Conservation (phyloP, 306 rosid genomes). For the Cicer judaicum region DNA sequence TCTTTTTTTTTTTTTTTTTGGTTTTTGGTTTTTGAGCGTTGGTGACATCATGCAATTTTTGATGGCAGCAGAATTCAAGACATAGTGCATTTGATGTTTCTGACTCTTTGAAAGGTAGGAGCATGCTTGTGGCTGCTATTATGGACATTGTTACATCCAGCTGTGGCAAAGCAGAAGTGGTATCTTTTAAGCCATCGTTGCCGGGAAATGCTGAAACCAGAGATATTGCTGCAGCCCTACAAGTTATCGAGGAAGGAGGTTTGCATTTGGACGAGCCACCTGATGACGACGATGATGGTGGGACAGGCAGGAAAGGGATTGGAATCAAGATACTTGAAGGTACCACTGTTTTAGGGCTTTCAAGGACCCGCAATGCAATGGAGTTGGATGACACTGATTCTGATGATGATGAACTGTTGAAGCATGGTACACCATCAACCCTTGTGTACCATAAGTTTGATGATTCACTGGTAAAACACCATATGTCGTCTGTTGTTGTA, state of each 20-base stretch:
- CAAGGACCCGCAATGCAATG: slow-evolving; percentile 57
- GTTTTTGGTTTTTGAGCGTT: slow-evolving; percentile 52
- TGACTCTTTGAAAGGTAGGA: slow-evolving; percentile 93
- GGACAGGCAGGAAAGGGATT: slow-evolving; percentile 70
- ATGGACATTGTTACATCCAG: slow-evolving; percentile 93
- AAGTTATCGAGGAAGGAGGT: slow-evolving; percentile 90
- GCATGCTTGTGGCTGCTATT: slow-evolving; percentile 98
- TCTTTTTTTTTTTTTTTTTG: not conserved
- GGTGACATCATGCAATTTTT: slow-evolving; percentile 45
- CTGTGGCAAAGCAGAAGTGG: slow-evolving; percentile 66
- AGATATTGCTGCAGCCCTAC: slow-evolving; percentile 88
- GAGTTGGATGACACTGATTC: slow-evolving; percentile 53
- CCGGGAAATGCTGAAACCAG: slow-evolving; percentile 80
- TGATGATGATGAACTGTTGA: slow-evolving; percentile 44
- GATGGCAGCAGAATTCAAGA: slow-evolving; percentile 76
- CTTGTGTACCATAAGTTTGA: slow-evolving; percentile 52
- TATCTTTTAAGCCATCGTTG: slow-evolving; percentile 69
- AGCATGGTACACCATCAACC: slow-evolving; percentile 41
- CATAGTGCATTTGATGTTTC: slow-evolving; percentile 75
- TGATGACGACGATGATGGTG: slow-evolving; percentile 62
- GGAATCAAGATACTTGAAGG: slow-evolving; percentile 92
- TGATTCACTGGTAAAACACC: slow-evolving; percentile 44
- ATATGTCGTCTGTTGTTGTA: slow-evolving; percentile 68
- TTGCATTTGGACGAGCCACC: slow-evolving; percentile 76
- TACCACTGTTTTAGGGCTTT: slow-evolving; percentile 73